phyloP scores from a whole-genome alignment of 129 eudicot species.

The Flaveria bidentis region DNA sequence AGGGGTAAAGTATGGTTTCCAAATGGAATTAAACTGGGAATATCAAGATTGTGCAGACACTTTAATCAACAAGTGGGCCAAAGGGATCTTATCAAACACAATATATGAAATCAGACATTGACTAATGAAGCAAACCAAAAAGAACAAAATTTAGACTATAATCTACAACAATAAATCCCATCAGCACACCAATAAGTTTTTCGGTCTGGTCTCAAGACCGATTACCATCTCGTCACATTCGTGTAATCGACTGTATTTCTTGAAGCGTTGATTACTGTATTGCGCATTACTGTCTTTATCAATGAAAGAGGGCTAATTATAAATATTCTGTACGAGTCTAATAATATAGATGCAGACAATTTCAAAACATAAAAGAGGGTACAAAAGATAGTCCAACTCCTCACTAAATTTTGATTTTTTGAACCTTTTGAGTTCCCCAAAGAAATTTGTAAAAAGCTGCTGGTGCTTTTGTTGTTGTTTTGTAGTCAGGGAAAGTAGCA shows the following conservation, averaged over 20 bases:
- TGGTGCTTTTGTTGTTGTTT: slow-evolving; percentile 63
- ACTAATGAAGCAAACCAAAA: slow-evolving; percentile 31
- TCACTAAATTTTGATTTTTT: slow-evolving; percentile 34
- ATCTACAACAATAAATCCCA: slow-evolving; percentile 31
- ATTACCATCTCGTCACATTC: not conserved
- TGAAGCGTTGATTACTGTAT: slow-evolving; percentile 5
- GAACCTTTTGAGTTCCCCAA: slow-evolving; percentile 73
- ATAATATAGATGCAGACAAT: slow-evolving; percentile 46
- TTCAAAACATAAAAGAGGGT: slow-evolving; percentile 50
- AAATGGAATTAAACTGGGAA: slow-evolving; percentile 44
- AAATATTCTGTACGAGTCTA: slow-evolving; percentile 27
- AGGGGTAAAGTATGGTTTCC: slow-evolving; percentile 26
- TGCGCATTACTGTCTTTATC: slow-evolving; percentile 13
- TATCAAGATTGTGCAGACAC: slow-evolving; percentile 40
- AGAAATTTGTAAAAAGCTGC: slow-evolving; percentile 70
- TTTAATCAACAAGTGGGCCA: slow-evolving; percentile 50
- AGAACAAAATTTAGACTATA: slow-evolving; percentile 30
- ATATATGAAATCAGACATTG: slow-evolving; percentile 33
- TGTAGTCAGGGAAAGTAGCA: slow-evolving; percentile 68
- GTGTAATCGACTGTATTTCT: not conserved
- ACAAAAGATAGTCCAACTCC: slow-evolving; percentile 63
- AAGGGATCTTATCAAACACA: slow-evolving; percentile 33
- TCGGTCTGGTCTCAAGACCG: not conserved
- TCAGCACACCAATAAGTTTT: slow-evolving; percentile 19
- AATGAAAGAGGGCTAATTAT: not conserved